Conservation (phyloP, 345 rosid species). For the Fremontodendron californicum region DNA sequence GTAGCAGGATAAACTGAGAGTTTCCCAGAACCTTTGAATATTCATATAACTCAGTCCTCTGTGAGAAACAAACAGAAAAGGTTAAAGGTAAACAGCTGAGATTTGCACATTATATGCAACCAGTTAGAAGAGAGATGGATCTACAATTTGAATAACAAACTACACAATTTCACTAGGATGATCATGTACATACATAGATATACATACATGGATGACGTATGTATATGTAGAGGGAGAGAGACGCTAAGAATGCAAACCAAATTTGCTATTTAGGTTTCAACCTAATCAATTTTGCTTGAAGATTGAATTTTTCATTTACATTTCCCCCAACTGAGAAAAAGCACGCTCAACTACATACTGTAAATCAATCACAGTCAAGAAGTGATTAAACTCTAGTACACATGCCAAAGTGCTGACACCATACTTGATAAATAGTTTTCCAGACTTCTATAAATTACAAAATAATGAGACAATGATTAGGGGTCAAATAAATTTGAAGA, state of each 20-base stretch:
- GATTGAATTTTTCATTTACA: neutral
- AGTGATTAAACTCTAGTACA: neutral
- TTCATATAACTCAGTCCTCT: conserved; percentile 98
- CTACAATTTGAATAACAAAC: neutral
- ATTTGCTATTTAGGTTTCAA: neutral
- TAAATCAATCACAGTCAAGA: neutral
- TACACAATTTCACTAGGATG: neutral
- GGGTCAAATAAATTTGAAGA: conserved; percentile 11
- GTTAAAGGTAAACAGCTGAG: neutral
- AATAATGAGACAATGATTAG: neutral
- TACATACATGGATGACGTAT: neutral
- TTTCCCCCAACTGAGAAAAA: neutral
- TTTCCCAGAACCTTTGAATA: conserved; percentile 93
- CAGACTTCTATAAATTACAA: neutral
- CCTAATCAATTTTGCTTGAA: neutral
- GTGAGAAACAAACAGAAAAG: conserved; percentile 19
- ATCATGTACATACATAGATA: neutral
- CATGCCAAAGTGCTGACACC: neutral
- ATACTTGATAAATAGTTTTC: neutral
- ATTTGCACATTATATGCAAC: neutral
- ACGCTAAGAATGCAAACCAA: neutral
- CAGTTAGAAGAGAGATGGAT: neutral
- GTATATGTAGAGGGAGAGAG: neutral
- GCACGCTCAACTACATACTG: neutral
- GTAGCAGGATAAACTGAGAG: conserved; percentile 78